Percentiles rank a stretch among this genome's conserved stretches.
These are phyloP conservation scores for Leucaena leucocephala DNA, from an alignment of 306 rosid genomes.

Conservation along the genomic window DNA sequence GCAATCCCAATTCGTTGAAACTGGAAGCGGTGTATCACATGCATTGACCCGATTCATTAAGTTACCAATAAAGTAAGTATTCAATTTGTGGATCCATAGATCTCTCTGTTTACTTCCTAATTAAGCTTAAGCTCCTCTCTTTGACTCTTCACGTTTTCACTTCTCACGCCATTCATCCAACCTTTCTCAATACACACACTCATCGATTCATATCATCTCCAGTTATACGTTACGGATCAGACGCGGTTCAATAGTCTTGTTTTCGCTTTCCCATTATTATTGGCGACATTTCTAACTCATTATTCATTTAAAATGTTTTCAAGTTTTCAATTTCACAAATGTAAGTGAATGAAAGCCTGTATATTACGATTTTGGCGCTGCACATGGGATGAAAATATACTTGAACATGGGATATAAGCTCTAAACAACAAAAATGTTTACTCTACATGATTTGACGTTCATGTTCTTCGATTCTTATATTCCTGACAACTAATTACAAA, in stretches of 20 bases:
- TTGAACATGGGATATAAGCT: background rate
- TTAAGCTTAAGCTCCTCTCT: no score
- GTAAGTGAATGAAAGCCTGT: background rate
- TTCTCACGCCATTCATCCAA: constrained; percentile 33
- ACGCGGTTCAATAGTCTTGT: background rate
- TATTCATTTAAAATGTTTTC: no score
- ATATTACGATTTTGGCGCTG: constrained; percentile 11
- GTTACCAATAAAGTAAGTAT: background rate
- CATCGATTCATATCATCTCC: background rate
- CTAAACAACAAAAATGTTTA: no score
- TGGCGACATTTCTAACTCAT: background rate
- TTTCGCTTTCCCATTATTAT: background rate
- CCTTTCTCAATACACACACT: background rate
- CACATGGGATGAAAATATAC: constrained; percentile 30
- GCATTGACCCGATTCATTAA: background rate
- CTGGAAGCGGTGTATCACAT: background rate
- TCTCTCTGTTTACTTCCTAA: no score
- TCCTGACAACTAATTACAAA: no score
- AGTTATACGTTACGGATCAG: background rate
- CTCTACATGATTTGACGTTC: background rate
- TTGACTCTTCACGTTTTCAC: constrained; percentile 28
- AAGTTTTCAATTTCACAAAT: background rate
- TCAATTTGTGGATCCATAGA: no score
- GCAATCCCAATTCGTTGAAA: background rate
- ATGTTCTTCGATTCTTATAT: background rate